Evolutionary conservation across 2,329 filamentous ascomycete genomes (phyloP).

Genomic region (Hypocrella siamensis): DNA sequence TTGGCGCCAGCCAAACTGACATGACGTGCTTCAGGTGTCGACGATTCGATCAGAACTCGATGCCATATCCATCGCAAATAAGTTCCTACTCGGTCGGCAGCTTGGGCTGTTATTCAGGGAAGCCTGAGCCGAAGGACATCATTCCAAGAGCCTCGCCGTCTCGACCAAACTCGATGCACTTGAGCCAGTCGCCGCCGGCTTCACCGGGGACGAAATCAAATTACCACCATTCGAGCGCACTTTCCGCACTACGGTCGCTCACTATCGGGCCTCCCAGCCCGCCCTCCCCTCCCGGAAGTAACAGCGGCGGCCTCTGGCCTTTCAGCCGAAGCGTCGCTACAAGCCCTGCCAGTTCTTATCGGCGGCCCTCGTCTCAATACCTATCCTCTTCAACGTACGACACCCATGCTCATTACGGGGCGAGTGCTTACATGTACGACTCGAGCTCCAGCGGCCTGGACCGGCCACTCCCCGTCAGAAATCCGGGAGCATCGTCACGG

Average conservation of each 20-base stretch:
- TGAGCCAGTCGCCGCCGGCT: slow-evolving; percentile 34
- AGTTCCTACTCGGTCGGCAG: slow-evolving; percentile 10
- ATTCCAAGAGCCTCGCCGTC: slow-evolving; percentile 49
- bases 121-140: slow-evolving; percentile 43
- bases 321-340: slow-evolving; percentile 34
- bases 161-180: slow-evolving; percentile 37
- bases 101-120: slow-evolving; percentile 27
- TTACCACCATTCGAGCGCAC: slow-evolving; percentile 22
- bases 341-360: slow-evolving; percentile 38
- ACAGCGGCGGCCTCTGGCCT: slow-evolving; percentile 33
- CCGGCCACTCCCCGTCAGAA: slow-evolving; percentile 39
- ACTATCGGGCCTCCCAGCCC: slow-evolving; percentile 38
- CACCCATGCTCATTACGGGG: slow-evolving; percentile 19
- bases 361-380: slow-evolving; percentile 20
- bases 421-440: slow-evolving; percentile 23
- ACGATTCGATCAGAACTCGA: slow-evolving; percentile 31
- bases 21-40: slow-evolving; percentile 30
- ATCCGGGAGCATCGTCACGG: slow-evolving; percentile 36
- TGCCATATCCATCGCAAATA: slow-evolving; percentile 9
- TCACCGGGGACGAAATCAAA: slow-evolving; percentile 21
- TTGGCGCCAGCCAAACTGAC: slow-evolving; percentile 1
- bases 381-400: slow-evolving; percentile 40
- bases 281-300: slow-evolving; percentile 31
- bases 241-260: slow-evolving; percentile 39
- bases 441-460: slow-evolving; percentile 23